A percentile compares a stretch with the other conserved stretches of the same genome.
Evolutionary conservation across 805 yeast genomes (phyloP).

Genomic region (Candida peoriensis): DNA sequence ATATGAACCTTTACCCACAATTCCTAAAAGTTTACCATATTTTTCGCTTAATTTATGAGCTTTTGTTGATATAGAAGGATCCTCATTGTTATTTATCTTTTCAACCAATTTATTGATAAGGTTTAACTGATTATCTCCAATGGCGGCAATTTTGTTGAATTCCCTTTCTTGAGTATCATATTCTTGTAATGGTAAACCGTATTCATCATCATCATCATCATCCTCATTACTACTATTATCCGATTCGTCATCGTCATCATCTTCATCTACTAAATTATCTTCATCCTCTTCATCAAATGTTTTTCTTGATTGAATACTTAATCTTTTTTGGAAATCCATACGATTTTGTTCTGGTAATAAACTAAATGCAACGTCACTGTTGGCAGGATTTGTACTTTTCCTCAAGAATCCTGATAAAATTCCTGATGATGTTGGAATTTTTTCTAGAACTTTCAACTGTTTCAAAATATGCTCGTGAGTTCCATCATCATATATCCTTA

Average conservation of each 20-base stretch:
- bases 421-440: slow-evolving; percentile 15
- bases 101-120: slow-evolving; percentile 43
- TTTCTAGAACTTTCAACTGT: slow-evolving; percentile 19
- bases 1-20: slow-evolving; percentile 93
- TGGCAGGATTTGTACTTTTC: slow-evolving; percentile 10
- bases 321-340: slow-evolving; percentile 23
- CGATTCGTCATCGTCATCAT: slow-evolving; percentile 6
- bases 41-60: slow-evolving; percentile 36
- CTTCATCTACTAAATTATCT: slow-evolving; percentile 5
- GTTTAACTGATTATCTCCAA: slow-evolving; percentile 44
- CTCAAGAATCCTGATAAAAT: slow-evolving; percentile 21
- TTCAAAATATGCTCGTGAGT: slow-evolving; percentile 22
- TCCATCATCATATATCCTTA: slow-evolving; percentile 19
- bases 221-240: slow-evolving; percentile 7
- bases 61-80: slow-evolving; percentile 11
- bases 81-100: slow-evolving; percentile 36
- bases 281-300: slow-evolving; percentile 18
- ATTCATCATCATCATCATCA: slow-evolving; percentile 4
- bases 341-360: slow-evolving; percentile 25
- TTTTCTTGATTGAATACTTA: slow-evolving; percentile 23
- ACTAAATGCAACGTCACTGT: slow-evolving; percentile 21
- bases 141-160: slow-evolving; percentile 32
- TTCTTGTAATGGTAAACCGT: neutral
- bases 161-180: slow-evolving; percentile 3
- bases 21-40: slow-evolving; percentile 48